Base-by-base conservation (phyloP, 2,329 filamentous ascomycete species). In the Calonectria multiphialidica region DNA sequence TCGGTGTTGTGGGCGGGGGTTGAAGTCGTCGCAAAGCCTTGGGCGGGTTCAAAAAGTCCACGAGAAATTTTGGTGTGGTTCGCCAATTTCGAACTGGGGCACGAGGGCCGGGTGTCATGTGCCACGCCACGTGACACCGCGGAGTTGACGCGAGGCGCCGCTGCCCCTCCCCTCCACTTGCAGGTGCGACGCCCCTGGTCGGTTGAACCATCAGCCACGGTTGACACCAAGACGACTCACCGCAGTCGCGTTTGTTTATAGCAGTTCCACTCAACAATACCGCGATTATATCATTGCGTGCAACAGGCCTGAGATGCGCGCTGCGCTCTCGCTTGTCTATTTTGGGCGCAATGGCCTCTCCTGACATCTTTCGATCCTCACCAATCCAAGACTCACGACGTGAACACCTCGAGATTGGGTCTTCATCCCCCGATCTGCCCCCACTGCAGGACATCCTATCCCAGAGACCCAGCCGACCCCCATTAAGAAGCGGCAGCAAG, bases 361-460 rank as follows among this genome's bases (percentile, higher is more conserved):
- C 82, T 66, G 78, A 82, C 64, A 79, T 75, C 53, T 82, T 83
- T 68, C 72, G 76, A 30, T 80, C 84, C 68, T 80, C 80, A 66
- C 74, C 80, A 57, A 57, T 78, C 72, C 76, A 81, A 69, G 81
- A 76, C 62, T 73, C 82, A 79, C 83, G 74, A 76, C 82, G 68
- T 72, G 80, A 68, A 77, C 83, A 69, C 12, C 76, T 82, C 21
- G 75, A 82, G 35, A 69, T 81, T 35, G 73, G 78, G 10, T 89
- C 89, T 0, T 90, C 89, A 0, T 90, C 89, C 5, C 89, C 89
- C n/a, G 85, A 84, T n/a, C 80, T 91, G 0, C 90, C 90, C 3
- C 86, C 89, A 0, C 80, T 91, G 0, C 83, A 84, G 44, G 86
- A 90, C 3, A 79, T 91, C 12, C 74, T 88, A 1, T 82, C 84